Evolutionary conservation across 2,329 filamentous ascomycete species (phyloP).

Genomic region (Alternaria consortialis): DNA sequence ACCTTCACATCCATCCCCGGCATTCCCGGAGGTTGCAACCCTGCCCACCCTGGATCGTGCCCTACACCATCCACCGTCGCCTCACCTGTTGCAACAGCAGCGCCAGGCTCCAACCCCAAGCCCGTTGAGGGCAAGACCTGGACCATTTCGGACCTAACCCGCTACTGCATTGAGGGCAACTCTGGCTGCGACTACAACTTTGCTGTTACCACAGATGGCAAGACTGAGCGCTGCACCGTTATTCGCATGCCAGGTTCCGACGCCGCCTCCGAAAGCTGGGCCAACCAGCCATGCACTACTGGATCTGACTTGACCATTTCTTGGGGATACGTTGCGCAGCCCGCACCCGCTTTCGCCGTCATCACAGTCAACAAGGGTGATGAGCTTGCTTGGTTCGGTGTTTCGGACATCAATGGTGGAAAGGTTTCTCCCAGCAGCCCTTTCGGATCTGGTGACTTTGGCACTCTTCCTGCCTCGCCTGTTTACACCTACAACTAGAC

Average conservation of each 20-base stretch:
- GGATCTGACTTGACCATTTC: conserved; percentile 19
- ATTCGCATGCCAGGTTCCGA: conserved; percentile 24
- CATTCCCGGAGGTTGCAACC: conserved; percentile 14
- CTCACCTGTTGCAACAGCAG: neutral
- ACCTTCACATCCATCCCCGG: conserved; percentile 4
- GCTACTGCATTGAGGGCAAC: conserved; percentile 25
- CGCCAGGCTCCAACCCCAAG: conserved; percentile 14
- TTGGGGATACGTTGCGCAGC: conserved; percentile 23
- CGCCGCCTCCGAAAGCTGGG: conserved; percentile 24
- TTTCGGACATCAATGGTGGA: conserved; percentile 23
- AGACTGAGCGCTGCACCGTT: conserved; percentile 24
- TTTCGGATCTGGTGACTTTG: conserved; percentile 23
- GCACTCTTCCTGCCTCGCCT: conserved; percentile 11
- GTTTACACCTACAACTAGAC: conserved; percentile 21
- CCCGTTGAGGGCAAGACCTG: conserved; percentile 22
- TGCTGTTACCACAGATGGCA: conserved; percentile 16
- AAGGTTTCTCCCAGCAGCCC: conserved; percentile 20
- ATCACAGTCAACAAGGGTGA: conserved; percentile 22
- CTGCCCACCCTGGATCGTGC: conserved; percentile 2
- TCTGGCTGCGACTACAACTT: conserved; percentile 31
- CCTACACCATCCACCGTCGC: neutral
- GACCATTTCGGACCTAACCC: conserved; percentile 19
- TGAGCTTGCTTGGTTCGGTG: conserved; percentile 27
- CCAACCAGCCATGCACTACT: conserved; percentile 19
- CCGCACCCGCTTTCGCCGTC: conserved; percentile 22